Base-by-base conservation (phyloP, 306 rosid genomes). In the Gynostemma pentaphyllum region DNA sequence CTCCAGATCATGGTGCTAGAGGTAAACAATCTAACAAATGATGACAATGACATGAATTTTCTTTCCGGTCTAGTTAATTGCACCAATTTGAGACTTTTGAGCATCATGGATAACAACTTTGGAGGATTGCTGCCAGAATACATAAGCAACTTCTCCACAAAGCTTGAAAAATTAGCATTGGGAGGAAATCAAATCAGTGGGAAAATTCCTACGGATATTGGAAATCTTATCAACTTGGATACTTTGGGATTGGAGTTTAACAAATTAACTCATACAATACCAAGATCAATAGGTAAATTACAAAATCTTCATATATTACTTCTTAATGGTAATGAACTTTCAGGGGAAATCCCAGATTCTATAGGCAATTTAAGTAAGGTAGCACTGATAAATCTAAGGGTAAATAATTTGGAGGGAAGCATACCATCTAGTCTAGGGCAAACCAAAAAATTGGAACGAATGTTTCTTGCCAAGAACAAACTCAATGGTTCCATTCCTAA, bases 101-200 rank as follows among this genome's bases (percentile, higher is more conserved):
- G 0, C 9, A 45, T 75, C 2, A 23, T 5, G 21, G 19, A 12
- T 9, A 72, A 76, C 40, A 72, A 72, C 10, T 62, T 68, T 24
- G 72, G 37, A 32, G 74, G 77, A 9, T 9, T n/a, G 23, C 40
- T 76, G 5, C 77, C 74, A 9, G 36, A 68, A 2, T 45, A 26
- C 4, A 21, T 72, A 3, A n/a, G 68, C 41, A 77, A 77, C 19
- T 45, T 77, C 47, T 72, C 78, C 4, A 51, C 39, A 8, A 68
- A 5, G 11, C 63, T 77, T 9, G 40, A 7, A 13, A 0, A 0
- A 0, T 14, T 69, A n/a, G 3, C 1, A 1, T 5, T 65, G 1
- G 62, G 48, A 10, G 0, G 44, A 21, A 77, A 69, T 65, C 15
- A 5, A 0, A 51, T 77, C 9, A 1, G 21, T 0, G 82, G 82